Base-by-base conservation (phyloP, 1,284 basidiomycete genomes). In the Vanrija humicola region DNA sequence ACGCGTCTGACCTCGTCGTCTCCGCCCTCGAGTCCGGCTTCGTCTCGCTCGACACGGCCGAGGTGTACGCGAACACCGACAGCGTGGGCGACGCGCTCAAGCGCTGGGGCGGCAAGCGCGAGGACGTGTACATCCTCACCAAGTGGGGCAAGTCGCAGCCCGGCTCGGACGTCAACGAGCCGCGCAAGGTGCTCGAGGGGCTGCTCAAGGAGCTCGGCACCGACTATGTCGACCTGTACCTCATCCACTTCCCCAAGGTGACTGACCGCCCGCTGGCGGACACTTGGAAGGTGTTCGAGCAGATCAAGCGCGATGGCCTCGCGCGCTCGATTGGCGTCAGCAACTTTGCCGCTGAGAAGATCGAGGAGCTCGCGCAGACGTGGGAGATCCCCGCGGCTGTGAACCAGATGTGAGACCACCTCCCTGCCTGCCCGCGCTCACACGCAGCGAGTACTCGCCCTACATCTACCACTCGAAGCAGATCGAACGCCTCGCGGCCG, bases 301-400 rank as follows among this genome's bases (percentile, higher is more conserved):
- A 80, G 44, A 74, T 86, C 48, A 81, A 87, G 73, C 75, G 76
- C 46, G 83, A 83, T 46, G 88, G 88, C 1, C 75, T 90, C 45
- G 79, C 87, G 39, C 86, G 82, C 72, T 85, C 84, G 42, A 88
- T 94, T 56, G 91, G 91, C 1, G 89, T 95, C 15, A 89, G 86
- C 52, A 94, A 94, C 78, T 92, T 87, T 73, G 81, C 79, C 16
- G 79, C 85, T 18, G 77, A 83, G 56, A 81, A 92, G 62, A 74
- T 93, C 43, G 74, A 84, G 57, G 81, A 82, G 50, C 77, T 91
- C 39, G 67, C 88, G 26, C 79, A 81, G 34, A 79, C 74, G 25
- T 76, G 75, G 83, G 23, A 78, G 26, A 73, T 88, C 39, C 64
- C 80, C 4, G 89, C 90, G 0, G 83, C 84, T 4, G 83, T 89